Evolutionary conservation across 208 protist genomes (phyloP).

Genomic region (Crithidia bombi): DNA sequence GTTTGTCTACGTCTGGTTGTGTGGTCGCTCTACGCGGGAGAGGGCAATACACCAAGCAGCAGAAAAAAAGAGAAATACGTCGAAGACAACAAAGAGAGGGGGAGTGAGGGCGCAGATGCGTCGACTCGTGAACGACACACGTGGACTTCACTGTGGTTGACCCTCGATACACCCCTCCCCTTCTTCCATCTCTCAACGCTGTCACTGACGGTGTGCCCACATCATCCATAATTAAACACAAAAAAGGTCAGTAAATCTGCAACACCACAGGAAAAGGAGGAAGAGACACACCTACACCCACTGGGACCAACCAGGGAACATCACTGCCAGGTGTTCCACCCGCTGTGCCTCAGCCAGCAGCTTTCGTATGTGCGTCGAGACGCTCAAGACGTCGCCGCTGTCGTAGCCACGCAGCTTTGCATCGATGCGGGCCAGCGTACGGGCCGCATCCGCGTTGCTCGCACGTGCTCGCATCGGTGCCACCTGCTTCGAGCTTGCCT

Average conservation of each 20-base stretch:
- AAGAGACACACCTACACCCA: too few relatives aligned
- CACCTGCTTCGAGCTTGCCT: conserved; percentile 25
- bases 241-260: too few relatives aligned
- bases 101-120: too few relatives aligned
- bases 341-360: conserved; percentile 74
- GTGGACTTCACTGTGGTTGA: too few relatives aligned
- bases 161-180: too few relatives aligned
- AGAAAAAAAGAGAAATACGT: conserved; percentile 2
- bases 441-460: conserved; percentile 69
- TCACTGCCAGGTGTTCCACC: conserved; percentile 58
- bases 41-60: too few relatives aligned
- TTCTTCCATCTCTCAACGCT: too few relatives aligned
- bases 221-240: not conserved
- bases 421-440: conserved; percentile 73
- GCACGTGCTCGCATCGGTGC: conserved; percentile 27
- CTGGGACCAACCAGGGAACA: conserved; percentile 87
- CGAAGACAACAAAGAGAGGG: not conserved
- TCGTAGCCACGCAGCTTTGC: conserved; percentile 91
- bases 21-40: too few relatives aligned
- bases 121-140: too few relatives aligned
- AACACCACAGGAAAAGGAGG: too few relatives aligned
- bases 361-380: conserved; percentile 70
- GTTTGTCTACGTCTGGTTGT: not conserved
- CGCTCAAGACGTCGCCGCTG: conserved; percentile 61
- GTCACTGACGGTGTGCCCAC: too few relatives aligned